phyloP scores from a whole-genome alignment of 2,329 filamentous ascomycete genomes.

The Xylaria digitata region DNA sequence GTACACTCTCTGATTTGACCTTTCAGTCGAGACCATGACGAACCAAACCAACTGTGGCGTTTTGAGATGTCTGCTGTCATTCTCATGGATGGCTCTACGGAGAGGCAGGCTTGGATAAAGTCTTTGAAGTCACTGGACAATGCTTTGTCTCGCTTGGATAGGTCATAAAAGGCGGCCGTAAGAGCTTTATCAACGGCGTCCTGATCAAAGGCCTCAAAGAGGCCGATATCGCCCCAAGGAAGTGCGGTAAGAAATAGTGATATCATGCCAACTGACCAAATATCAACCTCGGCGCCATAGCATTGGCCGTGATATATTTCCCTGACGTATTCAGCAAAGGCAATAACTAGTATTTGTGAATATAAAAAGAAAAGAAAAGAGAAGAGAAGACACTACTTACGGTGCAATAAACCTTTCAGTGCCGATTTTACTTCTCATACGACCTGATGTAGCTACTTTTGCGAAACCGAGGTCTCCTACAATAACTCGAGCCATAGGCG shows the following conservation, averaged over 20 bases:
- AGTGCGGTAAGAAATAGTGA: constrained; percentile 49
- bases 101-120: constrained; percentile 53
- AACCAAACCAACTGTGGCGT: constrained; percentile 53
- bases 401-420: constrained; percentile 62
- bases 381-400: constrained; percentile 51
- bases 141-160: constrained; percentile 6
- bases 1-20: constrained; percentile 22
- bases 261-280: constrained; percentile 65
- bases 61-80: constrained; percentile 51
- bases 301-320: constrained; percentile 51
- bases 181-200: constrained; percentile 40
- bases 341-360: background rate
- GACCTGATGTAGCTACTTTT: constrained; percentile 55
- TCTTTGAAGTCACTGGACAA: constrained; percentile 41
- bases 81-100: constrained; percentile 47
- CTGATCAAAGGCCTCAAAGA: constrained; percentile 44
- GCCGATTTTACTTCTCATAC: constrained; percentile 59
- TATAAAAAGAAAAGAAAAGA: background rate
- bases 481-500: constrained; percentile 58
- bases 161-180: constrained; percentile 15
- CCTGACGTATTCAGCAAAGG: constrained; percentile 45
- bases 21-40: constrained; percentile 6
- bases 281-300: constrained; percentile 58
- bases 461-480: constrained; percentile 66
- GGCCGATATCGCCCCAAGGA: constrained; percentile 22